These are phyloP conservation scores for Entophlyctis luteolus DNA, from an alignment of 192 early-diverging fungal species.

Conservation along the genomic window DNA sequence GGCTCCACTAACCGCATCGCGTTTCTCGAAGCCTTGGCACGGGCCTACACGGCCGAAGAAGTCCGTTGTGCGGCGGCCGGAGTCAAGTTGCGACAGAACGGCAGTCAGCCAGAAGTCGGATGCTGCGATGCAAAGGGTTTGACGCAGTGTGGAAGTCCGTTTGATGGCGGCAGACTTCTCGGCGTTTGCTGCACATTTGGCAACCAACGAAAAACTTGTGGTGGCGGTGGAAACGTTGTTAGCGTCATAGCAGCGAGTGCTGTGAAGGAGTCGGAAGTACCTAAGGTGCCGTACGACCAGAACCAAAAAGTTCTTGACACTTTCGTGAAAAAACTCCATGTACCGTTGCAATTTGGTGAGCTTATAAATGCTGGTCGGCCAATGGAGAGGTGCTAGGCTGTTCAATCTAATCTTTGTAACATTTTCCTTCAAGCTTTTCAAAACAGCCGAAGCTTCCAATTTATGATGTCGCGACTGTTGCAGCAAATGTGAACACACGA, in stretches of 20 bases:
- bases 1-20: neutral
- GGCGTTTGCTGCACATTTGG: neutral
- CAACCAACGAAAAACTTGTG: neutral
- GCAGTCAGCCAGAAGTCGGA: neutral
- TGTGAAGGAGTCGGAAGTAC: too few relatives aligned
- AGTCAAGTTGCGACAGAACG: neutral
- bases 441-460: too few relatives aligned
- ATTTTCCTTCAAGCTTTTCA: too few relatives aligned
- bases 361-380: too few relatives aligned
- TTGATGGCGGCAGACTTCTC: neutral
- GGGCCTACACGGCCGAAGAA: neutral
- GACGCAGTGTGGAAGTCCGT: neutral
- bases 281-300: too few relatives aligned
- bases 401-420: too few relatives aligned
- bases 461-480: too few relatives aligned
- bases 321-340: too few relatives aligned
- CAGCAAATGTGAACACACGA: conserved; percentile 1
- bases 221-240: neutral
- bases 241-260: neutral
- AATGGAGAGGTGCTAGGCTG: too few relatives aligned
- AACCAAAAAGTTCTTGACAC: too few relatives aligned
- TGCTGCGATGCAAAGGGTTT: neutral
- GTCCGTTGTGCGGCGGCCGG: neutral
- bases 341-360: too few relatives aligned
- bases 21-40: neutral